Conservation (phyloP, 305 asterid genomes). For the Coffea humblotiana region DNA sequence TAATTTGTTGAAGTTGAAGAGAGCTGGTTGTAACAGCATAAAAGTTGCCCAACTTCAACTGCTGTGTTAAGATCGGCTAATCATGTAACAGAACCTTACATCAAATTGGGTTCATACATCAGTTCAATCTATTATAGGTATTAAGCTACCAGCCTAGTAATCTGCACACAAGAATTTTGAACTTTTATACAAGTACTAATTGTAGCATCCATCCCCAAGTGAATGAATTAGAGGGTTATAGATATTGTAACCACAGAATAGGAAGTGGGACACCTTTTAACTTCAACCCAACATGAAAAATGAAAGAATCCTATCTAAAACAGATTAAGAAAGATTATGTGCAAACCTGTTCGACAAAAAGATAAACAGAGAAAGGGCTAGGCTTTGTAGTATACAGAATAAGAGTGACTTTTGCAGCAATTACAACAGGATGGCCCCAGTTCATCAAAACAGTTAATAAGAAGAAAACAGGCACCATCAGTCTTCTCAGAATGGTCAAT, state of each 20-base stretch:
- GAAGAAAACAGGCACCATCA: conserved; percentile 42
- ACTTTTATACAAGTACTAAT: neutral
- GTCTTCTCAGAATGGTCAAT: conserved; percentile 29
- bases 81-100: no score
- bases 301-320: neutral
- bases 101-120: neutral
- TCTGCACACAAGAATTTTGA: neutral
- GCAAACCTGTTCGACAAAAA: conserved; percentile 48
- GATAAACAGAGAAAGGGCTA: conserved; percentile 41
- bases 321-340: neutral
- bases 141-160: neutral
- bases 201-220: neutral
- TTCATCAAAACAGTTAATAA: conserved; percentile 35
- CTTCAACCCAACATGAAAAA: neutral
- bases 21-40: neutral
- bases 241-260: neutral
- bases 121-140: neutral
- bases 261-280: neutral
- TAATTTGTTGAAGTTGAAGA: neutral
- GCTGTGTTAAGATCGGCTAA: neutral
- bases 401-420: conserved; percentile 38
- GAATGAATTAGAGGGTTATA: neutral
- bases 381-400: conserved; percentile 46
- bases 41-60: neutral
- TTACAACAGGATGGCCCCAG: conserved; percentile 54